These are phyloP conservation scores for Lichtheimia ornata DNA, from an alignment of 371 early-diverging fungal genomes.

Conservation along the genomic window DNA sequence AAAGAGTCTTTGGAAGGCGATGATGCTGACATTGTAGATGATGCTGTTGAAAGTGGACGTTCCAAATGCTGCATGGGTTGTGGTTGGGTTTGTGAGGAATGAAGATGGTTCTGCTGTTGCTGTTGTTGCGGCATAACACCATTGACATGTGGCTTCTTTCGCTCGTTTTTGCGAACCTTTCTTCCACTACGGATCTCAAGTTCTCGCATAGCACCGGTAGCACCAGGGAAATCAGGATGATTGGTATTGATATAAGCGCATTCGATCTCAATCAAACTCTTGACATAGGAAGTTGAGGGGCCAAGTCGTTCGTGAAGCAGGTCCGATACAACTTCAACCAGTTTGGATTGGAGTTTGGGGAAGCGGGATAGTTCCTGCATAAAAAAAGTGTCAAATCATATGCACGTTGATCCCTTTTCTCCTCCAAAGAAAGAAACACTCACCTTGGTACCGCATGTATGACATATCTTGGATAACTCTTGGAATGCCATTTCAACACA, in stretches of 20 bases:
- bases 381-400: background rate
- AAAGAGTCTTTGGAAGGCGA: slow-evolving; percentile 33
- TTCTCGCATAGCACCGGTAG: slow-evolving; percentile 68
- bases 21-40: slow-evolving; percentile 9
- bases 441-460: slow-evolving; percentile 79
- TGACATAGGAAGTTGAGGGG: slow-evolving; percentile 75
- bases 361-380: slow-evolving; percentile 66
- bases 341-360: slow-evolving; percentile 76
- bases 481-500: slow-evolving; percentile 88
- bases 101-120: slow-evolving; percentile 5
- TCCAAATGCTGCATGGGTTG: slow-evolving; percentile 4
- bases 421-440: slow-evolving; percentile 6
- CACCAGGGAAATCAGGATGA: slow-evolving; percentile 90
- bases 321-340: slow-evolving; percentile 78
- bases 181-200: slow-evolving; percentile 30
- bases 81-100: background rate
- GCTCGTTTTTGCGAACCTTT: background rate
- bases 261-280: slow-evolving; percentile 83
- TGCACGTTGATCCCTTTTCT: background rate
- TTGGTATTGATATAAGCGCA: slow-evolving; percentile 91
- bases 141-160: background rate
- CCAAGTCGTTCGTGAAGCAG: slow-evolving; percentile 77
- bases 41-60: slow-evolving; percentile 6
- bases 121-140: slow-evolving; percentile 3
- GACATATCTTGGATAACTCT: slow-evolving; percentile 88